phyloP scores from a whole-genome alignment of 768 basidiomycete genomes.

The Pholiota microspora region DNA sequence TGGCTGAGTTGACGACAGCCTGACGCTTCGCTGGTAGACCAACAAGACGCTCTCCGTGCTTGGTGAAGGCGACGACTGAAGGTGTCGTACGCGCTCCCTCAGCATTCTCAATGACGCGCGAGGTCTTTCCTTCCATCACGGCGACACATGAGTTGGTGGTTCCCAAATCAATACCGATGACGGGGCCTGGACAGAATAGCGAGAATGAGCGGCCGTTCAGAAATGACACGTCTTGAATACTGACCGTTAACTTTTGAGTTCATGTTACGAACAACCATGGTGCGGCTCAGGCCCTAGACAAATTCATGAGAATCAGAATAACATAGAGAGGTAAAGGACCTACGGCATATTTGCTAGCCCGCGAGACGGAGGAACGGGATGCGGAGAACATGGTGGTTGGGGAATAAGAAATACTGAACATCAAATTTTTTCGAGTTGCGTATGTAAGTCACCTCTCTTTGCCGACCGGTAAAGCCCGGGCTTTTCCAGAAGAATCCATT shows the following conservation, averaged over 20 bases:
- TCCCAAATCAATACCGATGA: conserved; percentile 96
- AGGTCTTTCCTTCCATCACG: conserved; percentile 93
- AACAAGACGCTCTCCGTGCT: conserved; percentile 94
- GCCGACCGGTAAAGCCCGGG: conserved; percentile 39
- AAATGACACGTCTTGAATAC: conserved; percentile 24
- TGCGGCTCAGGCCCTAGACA: conserved; percentile 61
- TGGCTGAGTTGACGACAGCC: conserved; percentile 91
- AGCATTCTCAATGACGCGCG: conserved; percentile 95
- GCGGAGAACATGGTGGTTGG: conserved; percentile 69
- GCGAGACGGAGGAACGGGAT: conserved; percentile 59
- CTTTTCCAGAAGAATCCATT: conserved; percentile 32
- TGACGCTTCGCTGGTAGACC: conserved; percentile 97
- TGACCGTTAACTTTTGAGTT: conserved; percentile 90
- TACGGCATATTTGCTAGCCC: conserved; percentile 66
- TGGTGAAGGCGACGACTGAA: conserved; percentile 98
- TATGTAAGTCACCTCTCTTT: conserved; percentile 31
- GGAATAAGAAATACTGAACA: conserved; percentile 36
- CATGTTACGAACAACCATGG: conserved; percentile 86
- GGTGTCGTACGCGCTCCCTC: conserved; percentile 98
- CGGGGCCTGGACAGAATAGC: conserved; percentile 55
- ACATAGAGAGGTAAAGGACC: conserved; percentile 9
- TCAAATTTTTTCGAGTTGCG: conserved; percentile 42
- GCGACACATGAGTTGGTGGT: conserved; percentile 91
- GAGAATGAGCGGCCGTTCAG: conserved; percentile 2
- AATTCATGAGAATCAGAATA: conserved; percentile 2